A percentile compares a stretch with the other conserved stretches of the same genome.
Evolutionary conservation across 805 yeast species (phyloP).

Genomic region (Debaryomyces hansenii): DNA sequence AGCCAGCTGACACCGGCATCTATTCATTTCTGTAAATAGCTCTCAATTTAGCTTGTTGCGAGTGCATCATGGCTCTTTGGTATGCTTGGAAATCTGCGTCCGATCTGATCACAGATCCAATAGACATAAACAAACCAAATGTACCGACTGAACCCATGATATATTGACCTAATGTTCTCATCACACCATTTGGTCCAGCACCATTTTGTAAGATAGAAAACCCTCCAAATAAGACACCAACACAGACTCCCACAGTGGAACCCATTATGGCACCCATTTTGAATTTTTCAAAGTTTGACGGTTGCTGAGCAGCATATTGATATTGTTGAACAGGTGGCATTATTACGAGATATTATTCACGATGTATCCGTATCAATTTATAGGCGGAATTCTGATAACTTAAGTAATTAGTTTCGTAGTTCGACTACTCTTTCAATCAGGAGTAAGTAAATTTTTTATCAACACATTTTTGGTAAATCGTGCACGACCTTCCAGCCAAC

Average conservation of each 20-base stretch:
- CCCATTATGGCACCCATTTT: conserved; percentile 99
- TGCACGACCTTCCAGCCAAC: not conserved
- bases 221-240: conserved; percentile 94
- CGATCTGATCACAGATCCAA: conserved; percentile 89
- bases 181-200: conserved; percentile 97
- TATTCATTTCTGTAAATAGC: conserved; percentile 22
- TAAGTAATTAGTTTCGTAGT: not conserved
- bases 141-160: conserved; percentile 96
- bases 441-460: not conserved
- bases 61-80: conserved; percentile 27
- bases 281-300: conserved; percentile 91
- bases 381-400: not conserved
- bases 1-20: not conserved
- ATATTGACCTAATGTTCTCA: conserved; percentile 95
- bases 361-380: not conserved
- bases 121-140: conserved; percentile 93
- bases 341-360: not conserved
- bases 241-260: conserved; percentile 85
- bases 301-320: conserved; percentile 55
- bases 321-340: conserved; percentile 74
- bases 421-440: not conserved
- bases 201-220: conserved; percentile 88
- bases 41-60: conserved; percentile 27
- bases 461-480: not conserved
- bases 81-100: conserved; percentile 46